A percentile compares a stretch with the other conserved stretches of the same genome.
phyloP scores from a whole-genome alignment of 768 basidiomycete species.

The Naganishia onofrii region DNA sequence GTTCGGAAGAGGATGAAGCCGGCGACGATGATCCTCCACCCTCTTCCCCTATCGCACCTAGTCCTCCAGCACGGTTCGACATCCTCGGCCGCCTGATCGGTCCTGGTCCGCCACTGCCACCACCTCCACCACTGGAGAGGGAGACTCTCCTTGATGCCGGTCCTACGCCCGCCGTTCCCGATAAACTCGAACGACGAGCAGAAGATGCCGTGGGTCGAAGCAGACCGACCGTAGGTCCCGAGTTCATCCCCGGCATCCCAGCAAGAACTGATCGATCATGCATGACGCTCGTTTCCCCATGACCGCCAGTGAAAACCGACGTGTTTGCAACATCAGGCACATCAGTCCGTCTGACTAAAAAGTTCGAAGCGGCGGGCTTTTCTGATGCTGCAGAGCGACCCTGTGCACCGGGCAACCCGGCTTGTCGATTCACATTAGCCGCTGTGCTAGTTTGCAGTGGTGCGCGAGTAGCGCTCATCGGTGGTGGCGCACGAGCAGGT shows the following conservation, averaged over 20 bases:
- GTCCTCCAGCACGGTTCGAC: conserved; percentile 4
- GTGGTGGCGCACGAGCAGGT: neutral
- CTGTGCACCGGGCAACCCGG: neutral
- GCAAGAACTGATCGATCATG: neutral
- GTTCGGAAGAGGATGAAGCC: neutral
- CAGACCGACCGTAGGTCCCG: neutral
- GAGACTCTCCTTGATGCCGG: conserved; percentile 8
- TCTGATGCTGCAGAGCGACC: neutral
- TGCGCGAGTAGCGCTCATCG: neutral
- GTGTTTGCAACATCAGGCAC: neutral
- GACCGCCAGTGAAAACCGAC: neutral
- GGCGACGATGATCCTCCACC: neutral
- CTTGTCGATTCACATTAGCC: conserved; percentile 8
- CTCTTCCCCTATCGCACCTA: conserved; percentile 22
- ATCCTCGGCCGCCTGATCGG: conserved; percentile 4
- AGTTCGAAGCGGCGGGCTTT: conserved; percentile 5
- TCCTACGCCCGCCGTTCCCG: conserved; percentile 1
- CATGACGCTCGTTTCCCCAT: conserved; percentile 11
- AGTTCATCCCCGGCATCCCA: neutral
- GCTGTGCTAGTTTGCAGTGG: conserved; percentile 20
- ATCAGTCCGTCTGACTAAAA: neutral
- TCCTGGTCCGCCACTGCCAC: neutral
- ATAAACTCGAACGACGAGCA: conserved; percentile 18
- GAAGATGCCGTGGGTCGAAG: conserved; percentile 9
- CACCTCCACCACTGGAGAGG: neutral